These are phyloP conservation scores for Hibiscus tridactylites DNA, from an alignment of 345 rosid species.

Conservation along the genomic window DNA sequence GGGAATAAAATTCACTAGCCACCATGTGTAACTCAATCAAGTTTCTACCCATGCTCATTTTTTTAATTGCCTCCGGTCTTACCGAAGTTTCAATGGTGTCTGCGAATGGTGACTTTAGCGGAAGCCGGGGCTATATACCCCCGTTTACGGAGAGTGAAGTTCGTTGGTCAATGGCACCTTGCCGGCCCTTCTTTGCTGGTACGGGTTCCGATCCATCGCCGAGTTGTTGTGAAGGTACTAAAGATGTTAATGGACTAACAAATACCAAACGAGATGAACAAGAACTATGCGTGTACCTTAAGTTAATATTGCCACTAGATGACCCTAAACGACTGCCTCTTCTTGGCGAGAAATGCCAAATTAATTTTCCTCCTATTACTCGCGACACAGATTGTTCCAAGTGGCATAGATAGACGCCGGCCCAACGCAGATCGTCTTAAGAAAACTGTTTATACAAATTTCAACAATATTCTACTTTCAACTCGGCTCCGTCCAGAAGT, in stretches of 20 bases:
- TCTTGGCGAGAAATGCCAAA: conserved; percentile 22
- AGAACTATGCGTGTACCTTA: conserved; percentile 23
- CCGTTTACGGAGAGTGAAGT: neutral
- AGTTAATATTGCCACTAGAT: conserved; percentile 8
- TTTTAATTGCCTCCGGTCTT: neutral
- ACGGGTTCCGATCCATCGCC: too few relatives aligned
- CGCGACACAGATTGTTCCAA: neutral
- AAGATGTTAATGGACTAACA: neutral
- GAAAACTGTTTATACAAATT: too few relatives aligned
- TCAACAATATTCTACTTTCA: too few relatives aligned
- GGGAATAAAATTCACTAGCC: neutral
- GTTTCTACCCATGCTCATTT: conserved; percentile 1
- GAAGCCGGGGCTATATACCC: neutral
- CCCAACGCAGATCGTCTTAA: too few relatives aligned
- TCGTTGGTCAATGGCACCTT: neutral
- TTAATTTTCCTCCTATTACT: conserved; percentile 23
- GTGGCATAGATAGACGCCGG: neutral
- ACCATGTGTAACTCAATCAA: conserved; percentile 11
- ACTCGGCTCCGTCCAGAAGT: too few relatives aligned
- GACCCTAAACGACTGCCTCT: conserved; percentile 17
- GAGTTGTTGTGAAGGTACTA: conserved; percentile 23
- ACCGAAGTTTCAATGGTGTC: neutral
- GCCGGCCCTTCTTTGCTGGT: conserved; percentile 12
- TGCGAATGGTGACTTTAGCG: too few relatives aligned
- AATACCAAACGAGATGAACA: conserved; percentile 9